Percentiles rank a stretch among this genome's conserved stretches.
Evolutionary conservation across 108 stramenopile species (phyloP).

Genomic region (Nannochloropsis salina): DNA sequence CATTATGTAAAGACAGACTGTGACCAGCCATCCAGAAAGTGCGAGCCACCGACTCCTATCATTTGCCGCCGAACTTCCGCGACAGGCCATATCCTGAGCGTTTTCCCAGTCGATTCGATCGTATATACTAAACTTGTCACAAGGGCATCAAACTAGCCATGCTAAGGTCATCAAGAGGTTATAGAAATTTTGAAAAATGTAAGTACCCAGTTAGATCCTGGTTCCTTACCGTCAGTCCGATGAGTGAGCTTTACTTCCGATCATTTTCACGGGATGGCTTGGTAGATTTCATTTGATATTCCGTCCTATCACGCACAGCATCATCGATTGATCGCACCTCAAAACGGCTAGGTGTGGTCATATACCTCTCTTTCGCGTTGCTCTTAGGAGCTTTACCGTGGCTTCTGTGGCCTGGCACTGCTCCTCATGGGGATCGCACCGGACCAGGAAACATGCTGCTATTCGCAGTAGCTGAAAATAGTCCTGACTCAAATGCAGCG

Average conservation of each 20-base stretch:
- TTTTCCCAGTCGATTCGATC: too few relatives aligned
- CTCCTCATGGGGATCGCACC: not conserved
- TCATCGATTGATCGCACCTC: not conserved
- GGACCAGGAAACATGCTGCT: not conserved
- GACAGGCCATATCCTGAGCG: too few relatives aligned
- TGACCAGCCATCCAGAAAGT: too few relatives aligned
- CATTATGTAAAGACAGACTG: too few relatives aligned
- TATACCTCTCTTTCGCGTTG: slow-evolving; percentile 3
- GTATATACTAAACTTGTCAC: too few relatives aligned
- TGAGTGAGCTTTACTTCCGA: too few relatives aligned
- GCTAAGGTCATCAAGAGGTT: not conserved
- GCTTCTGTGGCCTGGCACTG: not conserved
- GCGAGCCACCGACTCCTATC: too few relatives aligned
- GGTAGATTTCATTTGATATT: too few relatives aligned
- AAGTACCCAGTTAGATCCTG: not conserved
- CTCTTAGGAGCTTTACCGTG: not conserved
- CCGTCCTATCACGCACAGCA: not conserved
- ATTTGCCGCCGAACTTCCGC: too few relatives aligned
- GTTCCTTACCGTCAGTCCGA: not conserved
- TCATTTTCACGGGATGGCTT: too few relatives aligned
- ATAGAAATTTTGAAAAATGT: not conserved
- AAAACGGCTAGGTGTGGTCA: not conserved
- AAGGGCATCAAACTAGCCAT: not conserved
- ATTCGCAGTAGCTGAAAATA: not conserved
- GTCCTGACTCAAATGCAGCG: not conserved